Base-by-base conservation (phyloP, 2,329 filamentous ascomycete genomes). In the Diaporthe ilicicola region DNA sequence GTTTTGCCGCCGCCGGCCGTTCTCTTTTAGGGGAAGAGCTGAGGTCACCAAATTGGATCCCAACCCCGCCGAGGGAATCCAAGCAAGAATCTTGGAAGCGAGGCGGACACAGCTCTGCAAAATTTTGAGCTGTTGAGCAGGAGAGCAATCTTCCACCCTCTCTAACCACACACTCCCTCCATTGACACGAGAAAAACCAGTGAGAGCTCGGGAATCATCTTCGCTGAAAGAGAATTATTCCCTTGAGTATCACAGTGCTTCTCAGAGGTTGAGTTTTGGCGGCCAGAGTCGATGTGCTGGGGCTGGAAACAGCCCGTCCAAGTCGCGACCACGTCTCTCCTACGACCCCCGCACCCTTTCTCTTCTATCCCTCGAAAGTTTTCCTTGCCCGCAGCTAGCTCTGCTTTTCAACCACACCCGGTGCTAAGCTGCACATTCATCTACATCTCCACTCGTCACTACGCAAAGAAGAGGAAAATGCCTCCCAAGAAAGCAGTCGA, bases 401-500 rank as follows among this genome's bases (percentile, higher is more conserved):
- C 90, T 92, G 90, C 89, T 75, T 85, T 88, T 86, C 84, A 81
- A 82, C 83, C 80, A 81, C 79, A 84, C 78, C 80, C 82, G 80
- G 83, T 87, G 84, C 84, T 84, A 80, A 84, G 85, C 82, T 85
- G 84, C 81, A 82, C 82, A 70, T 73, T 83, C 79, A 76, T 86
- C 77, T 80, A 79, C 77, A 82, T 84, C 82, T 82, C 85, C 76
- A 84, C 81, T 79, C 85, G 88, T 79, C 82, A 80, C 76, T 91
- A 90, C 86, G 78, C 86, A 87, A 79, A 89, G 87, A 80, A 91
- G 88, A 82, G 86, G 84, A 82, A 87, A 82, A 99, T 99, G 96
- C 88, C 94, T 85, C 96, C 96, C 82, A 99, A 99, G 90, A 98
- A 98, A 86, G 87, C 85, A 67, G 92, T 91, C 78, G 91, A 94